Evolutionary conservation across 1,284 basidiomycete species (phyloP).

Genomic region (Schizophyllum amplum): DNA sequence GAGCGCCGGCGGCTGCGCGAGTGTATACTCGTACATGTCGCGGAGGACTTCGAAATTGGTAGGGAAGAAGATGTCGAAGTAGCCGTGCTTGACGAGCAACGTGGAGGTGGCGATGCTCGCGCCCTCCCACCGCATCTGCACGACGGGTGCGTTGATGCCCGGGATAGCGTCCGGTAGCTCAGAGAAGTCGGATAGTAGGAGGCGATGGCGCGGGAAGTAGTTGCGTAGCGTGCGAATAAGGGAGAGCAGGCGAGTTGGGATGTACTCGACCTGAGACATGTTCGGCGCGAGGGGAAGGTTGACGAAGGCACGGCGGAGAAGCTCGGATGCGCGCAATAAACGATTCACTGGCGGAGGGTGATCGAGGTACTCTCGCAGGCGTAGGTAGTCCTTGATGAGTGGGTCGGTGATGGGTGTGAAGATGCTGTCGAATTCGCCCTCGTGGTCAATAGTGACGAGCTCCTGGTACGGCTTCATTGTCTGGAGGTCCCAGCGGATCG

Average conservation of each 20-base stretch:
- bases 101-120: constrained; percentile 86
- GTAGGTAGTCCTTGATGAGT: constrained; percentile 68
- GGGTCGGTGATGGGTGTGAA: constrained; percentile 86
- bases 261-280: constrained; percentile 82
- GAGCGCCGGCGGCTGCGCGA: constrained; percentile 45
- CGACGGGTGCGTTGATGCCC: constrained; percentile 88
- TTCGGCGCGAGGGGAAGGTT: constrained; percentile 87
- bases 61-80: constrained; percentile 99
- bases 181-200: constrained; percentile 91
- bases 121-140: constrained; percentile 86
- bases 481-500: constrained; percentile 81
- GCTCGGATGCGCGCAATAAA: constrained; percentile 45
- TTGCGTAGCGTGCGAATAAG: constrained; percentile 79
- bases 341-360: constrained; percentile 50
- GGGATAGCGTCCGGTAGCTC: constrained; percentile 80
- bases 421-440: constrained; percentile 81
- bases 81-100: constrained; percentile 90
- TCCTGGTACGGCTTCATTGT: constrained; percentile 82
- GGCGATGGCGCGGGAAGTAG: constrained; percentile 85
- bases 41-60: constrained; percentile 83
- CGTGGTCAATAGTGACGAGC: constrained; percentile 71
- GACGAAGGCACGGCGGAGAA: constrained; percentile 55
- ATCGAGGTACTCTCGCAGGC: constrained; percentile 48
- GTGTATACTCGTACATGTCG: constrained; percentile 82
- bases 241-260: constrained; percentile 88